Evolutionary conservation across 257 asterid species (phyloP).

Genomic region (Knoxia roxburghii): DNA sequence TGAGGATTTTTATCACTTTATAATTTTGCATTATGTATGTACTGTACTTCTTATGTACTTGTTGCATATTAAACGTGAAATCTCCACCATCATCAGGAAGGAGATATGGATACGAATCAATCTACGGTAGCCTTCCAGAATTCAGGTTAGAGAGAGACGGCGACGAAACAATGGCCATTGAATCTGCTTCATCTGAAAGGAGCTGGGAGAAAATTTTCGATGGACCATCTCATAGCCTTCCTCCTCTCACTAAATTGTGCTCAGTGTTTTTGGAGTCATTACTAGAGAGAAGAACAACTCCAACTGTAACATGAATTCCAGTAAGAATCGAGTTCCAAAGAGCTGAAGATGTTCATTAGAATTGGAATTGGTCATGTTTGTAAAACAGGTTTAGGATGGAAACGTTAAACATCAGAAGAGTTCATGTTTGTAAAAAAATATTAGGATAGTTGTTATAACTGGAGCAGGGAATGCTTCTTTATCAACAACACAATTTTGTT

Average conservation of each 20-base stretch:
- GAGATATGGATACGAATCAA: constrained; percentile 54
- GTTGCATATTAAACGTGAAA: neutral
- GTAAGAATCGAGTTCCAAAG: neutral
- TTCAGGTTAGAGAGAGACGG: constrained; percentile 32
- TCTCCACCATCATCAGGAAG: constrained; percentile 26
- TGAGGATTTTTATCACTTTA: constrained; percentile 17
- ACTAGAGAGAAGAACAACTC: constrained; percentile 53
- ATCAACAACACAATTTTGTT: no score
- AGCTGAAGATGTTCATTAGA: no score
- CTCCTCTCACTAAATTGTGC: constrained; percentile 72
- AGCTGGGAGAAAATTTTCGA: constrained; percentile 63
- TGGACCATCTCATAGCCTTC: constrained; percentile 84
- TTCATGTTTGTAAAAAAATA: no score
- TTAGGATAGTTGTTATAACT: no score
- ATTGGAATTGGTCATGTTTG: no score
- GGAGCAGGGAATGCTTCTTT: no score
- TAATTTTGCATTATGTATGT: neutral
- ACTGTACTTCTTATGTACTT: neutral
- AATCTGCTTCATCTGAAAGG: constrained; percentile 37
- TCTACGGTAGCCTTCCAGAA: constrained; percentile 74
- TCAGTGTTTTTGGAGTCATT: constrained; percentile 63
- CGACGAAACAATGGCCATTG: constrained; percentile 23
- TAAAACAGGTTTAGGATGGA: no score
- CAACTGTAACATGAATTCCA: constrained; percentile 29
- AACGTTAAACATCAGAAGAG: no score